Evolutionary conservation across 805 yeast genomes (phyloP).

Genomic region (Metschnikowia amazonensis): DNA sequence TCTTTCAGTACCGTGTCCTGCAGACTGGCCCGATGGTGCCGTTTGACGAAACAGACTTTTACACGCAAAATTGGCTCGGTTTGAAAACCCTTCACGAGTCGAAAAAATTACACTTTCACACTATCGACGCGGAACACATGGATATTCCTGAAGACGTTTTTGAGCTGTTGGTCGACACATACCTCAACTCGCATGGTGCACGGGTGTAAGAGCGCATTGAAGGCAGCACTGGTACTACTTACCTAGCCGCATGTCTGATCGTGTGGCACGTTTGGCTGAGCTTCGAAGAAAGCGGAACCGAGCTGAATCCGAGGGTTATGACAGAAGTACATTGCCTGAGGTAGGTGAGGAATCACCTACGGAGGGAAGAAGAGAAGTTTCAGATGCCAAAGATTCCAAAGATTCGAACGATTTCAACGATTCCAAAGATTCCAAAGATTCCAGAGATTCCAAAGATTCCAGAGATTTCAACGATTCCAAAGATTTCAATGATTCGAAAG

Average conservation of each 20-base stretch:
- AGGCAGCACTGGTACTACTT: neutral
- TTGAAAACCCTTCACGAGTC: constrained; percentile 43
- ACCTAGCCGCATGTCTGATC: constrained; percentile 10
- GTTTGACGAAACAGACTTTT: constrained; percentile 48
- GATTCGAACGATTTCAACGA: no score
- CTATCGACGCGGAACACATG: constrained; percentile 64
- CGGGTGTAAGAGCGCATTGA: constrained; percentile 7
- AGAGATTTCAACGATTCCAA: no score
- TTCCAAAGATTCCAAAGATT: no score
- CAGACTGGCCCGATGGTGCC: constrained; percentile 39
- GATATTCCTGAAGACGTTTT: constrained; percentile 52
- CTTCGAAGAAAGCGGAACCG: constrained; percentile 12
- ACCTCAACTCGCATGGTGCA: constrained; percentile 1
- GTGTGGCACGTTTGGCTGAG: constrained; percentile 19
- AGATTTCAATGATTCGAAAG: no score
- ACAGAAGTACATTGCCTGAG: no score
- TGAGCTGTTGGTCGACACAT: neutral
- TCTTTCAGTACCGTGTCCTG: constrained; percentile 55
- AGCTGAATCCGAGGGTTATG: neutral
- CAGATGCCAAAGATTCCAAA: no score
- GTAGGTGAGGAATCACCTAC: no score
- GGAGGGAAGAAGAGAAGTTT: neutral
- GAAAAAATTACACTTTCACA: constrained; percentile 44
- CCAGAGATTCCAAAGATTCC: no score
- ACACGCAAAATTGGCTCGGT: constrained; percentile 57